A percentile compares a stretch with the other conserved stretches of the same genome.
These are phyloP conservation scores for Ceriops zippeliana DNA, from an alignment of 345 rosid species.

Conservation along the genomic window DNA sequence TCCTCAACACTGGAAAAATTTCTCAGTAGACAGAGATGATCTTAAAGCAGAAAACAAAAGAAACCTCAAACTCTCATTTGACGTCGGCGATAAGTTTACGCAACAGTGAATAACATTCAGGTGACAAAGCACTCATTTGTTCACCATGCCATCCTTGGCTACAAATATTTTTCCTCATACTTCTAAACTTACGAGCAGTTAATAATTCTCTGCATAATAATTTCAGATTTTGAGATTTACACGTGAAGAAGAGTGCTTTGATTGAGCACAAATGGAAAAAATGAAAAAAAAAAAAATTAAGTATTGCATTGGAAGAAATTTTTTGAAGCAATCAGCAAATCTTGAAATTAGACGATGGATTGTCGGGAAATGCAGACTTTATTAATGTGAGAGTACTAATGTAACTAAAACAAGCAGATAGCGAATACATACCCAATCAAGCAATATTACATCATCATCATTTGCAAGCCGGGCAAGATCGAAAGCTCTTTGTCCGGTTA, in stretches of 20 bases:
- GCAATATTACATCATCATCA: conserved; percentile 90
- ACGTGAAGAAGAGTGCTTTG: too few relatives aligned
- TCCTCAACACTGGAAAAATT: neutral
- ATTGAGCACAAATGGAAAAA: too few relatives aligned
- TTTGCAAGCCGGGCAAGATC: conserved; percentile 96
- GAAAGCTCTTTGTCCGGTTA: conserved; percentile 93
- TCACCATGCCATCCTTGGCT: neutral
- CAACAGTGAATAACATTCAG: neutral
- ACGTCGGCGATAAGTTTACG: neutral
- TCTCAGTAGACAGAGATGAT: neutral
- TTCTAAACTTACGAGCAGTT: neutral
- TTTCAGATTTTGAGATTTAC: neutral
- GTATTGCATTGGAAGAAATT: too few relatives aligned
- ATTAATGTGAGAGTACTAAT: neutral
- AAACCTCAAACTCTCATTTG: too few relatives aligned
- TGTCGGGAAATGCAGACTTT: too few relatives aligned
- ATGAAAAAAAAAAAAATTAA: too few relatives aligned
- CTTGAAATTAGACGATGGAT: too few relatives aligned
- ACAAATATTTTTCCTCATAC: neutral
- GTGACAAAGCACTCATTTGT: neutral
- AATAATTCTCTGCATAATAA: neutral
- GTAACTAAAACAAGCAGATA: neutral
- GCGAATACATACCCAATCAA: conserved; percentile 71
- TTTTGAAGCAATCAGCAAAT: too few relatives aligned
- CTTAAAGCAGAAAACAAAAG: neutral